Conservation (phyloP, 192 early-diverging fungal genomes). For the Backusella circina region DNA sequence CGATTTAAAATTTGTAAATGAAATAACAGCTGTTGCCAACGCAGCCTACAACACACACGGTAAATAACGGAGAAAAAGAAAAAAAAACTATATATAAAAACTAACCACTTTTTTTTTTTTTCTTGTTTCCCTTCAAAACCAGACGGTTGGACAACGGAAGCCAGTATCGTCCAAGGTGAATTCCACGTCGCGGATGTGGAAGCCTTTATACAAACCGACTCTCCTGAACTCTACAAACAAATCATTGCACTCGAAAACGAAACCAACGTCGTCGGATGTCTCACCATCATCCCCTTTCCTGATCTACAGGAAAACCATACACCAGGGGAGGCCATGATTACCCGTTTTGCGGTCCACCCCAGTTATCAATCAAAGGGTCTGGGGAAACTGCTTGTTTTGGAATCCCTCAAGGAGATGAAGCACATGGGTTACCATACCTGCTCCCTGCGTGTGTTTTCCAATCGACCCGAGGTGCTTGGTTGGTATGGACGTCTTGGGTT, state of each 20-base stretch:
- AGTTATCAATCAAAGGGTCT: conserved; percentile 1
- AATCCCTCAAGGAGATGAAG: background rate
- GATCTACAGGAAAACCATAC: background rate
- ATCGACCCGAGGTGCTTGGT: background rate
- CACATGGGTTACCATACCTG: background rate
- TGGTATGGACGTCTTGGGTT: conserved; percentile 6
- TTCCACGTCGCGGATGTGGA: background rate
- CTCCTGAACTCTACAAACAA: background rate
- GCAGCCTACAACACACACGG: conserved; percentile 9
- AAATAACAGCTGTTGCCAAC: background rate
- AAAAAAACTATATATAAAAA: background rate
- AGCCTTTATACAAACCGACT: background rate
- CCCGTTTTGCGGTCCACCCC: background rate
- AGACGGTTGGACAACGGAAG: conserved; percentile 15
- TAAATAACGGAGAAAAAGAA: background rate
- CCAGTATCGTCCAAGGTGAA: background rate
- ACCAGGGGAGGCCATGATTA: conserved; percentile 6
- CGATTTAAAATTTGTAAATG: background rate
- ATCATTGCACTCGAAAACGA: background rate
- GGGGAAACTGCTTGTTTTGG: background rate
- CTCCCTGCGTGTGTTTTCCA: conserved; percentile 2
- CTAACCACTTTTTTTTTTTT: background rate
- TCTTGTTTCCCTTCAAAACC: background rate
- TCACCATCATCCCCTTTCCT: conserved; percentile 1
- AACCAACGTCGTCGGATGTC: background rate